phyloP scores from a whole-genome alignment of 805 yeast species.

The Sungouiozyma ichnusensis region DNA sequence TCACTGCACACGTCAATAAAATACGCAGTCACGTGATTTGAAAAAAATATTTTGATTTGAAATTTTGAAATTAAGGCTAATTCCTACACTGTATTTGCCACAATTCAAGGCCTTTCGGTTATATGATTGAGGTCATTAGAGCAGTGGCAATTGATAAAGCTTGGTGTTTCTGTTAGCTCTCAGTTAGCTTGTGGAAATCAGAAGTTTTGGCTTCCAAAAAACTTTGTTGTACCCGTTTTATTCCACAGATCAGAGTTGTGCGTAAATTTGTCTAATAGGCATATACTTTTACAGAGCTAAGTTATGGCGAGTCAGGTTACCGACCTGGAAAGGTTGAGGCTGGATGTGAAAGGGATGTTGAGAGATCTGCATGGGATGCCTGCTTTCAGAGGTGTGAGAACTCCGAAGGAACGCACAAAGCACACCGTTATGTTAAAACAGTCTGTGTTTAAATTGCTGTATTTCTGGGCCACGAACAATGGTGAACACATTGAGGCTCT shows the following conservation, averaged over 20 bases:
- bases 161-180: neutral
- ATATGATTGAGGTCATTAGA: no score
- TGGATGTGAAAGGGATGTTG: neutral
- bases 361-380: constrained; percentile 14
- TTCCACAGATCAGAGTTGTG: neutral
- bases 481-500: constrained; percentile 30
- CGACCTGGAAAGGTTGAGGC: neutral
- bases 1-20: neutral
- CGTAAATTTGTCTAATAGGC: no score
- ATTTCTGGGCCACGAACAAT: constrained; percentile 29
- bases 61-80: neutral
- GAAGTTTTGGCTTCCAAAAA: neutral
- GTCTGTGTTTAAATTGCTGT: constrained; percentile 21
- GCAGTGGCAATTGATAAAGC: neutral
- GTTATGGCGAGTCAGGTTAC: neutral
- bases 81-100: neutral
- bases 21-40: neutral
- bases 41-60: neutral
- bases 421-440: constrained; percentile 20
- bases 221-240: neutral
- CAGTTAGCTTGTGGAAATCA: no score
- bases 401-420: constrained; percentile 21
- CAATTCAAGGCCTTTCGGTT: no score
- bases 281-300: neutral
- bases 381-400: constrained; percentile 14